Evolutionary conservation across 2,329 filamentous ascomycete genomes (phyloP).

Genomic region (Corynespora cassiicola): DNA sequence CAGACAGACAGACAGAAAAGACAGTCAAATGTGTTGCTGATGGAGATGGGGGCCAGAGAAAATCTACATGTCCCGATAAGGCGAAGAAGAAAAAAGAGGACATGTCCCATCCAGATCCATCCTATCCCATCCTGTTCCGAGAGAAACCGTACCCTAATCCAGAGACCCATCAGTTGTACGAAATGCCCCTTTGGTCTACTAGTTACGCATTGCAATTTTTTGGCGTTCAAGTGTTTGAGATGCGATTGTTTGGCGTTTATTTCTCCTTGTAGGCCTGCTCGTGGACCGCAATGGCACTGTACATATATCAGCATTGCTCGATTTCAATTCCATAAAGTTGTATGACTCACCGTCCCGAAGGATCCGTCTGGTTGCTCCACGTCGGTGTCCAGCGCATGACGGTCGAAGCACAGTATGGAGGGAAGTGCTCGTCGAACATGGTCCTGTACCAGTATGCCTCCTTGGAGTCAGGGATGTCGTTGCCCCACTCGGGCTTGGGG

Average conservation of each 20-base stretch:
- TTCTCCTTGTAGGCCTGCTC: slow-evolving; percentile 39
- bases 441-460: slow-evolving; percentile 97
- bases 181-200: no score
- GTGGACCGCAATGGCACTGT: slow-evolving; percentile 42
- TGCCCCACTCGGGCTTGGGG: slow-evolving; percentile 95
- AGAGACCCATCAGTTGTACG: no score
- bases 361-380: slow-evolving; percentile 96
- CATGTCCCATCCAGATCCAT: no score
- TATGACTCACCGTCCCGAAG: slow-evolving; percentile 77
- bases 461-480: slow-evolving; percentile 93
- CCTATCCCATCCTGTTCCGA: no score
- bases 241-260: no score
- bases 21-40: no score
- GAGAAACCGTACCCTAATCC: no score
- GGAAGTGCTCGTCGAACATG: slow-evolving; percentile 99
- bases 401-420: slow-evolving; percentile 85
- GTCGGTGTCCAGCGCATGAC: slow-evolving; percentile 97
- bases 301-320: slow-evolving; percentile 14
- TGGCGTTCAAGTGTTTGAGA: background rate
- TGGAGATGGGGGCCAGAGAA: no score
- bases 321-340: slow-evolving; percentile 1
- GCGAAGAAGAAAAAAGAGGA: no score
- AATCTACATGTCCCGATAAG: no score
- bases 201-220: no score
- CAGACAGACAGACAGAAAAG: no score